phyloP scores from a whole-genome alignment of 2,329 filamentous ascomycete genomes.

The Mollisiaceae sp. region DNA sequence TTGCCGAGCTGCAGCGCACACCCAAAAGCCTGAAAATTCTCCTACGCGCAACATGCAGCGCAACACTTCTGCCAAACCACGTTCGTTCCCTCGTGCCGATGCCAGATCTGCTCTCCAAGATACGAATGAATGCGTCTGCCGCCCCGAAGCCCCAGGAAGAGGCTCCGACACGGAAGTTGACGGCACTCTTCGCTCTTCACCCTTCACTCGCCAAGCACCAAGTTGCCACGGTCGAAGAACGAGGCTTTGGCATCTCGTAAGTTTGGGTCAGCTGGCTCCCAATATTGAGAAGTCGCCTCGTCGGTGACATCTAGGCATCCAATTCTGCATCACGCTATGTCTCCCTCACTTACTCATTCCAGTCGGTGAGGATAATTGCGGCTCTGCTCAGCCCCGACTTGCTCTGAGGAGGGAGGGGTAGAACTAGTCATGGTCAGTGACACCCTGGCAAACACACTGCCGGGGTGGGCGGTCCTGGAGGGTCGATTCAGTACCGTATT shows the following conservation, averaged over 20 bases:
- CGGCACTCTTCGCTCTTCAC: not conserved
- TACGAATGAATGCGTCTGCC: constrained; percentile 18
- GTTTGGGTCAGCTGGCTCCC: constrained; percentile 14
- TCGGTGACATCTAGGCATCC: constrained; percentile 10
- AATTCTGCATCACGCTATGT: not conserved
- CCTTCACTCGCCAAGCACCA: too few relatives aligned
- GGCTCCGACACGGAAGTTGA: not conserved
- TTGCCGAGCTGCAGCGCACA: constrained; percentile 18
- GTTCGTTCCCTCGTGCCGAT: constrained; percentile 3
- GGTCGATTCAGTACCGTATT: constrained; percentile 16
- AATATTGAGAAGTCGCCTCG: not conserved
- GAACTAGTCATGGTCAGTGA: constrained; percentile 15
- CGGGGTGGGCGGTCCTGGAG: constrained; percentile 23
- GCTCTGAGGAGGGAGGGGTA: not conserved
- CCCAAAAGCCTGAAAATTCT: constrained; percentile 13
- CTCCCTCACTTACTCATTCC: constrained; percentile 12
- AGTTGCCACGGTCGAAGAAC: constrained; percentile 5
- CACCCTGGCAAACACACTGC: constrained; percentile 18
- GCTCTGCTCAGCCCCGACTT: constrained; percentile 21
- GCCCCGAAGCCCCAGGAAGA: not conserved
- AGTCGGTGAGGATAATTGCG: constrained; percentile 21
- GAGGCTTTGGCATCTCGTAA: constrained; percentile 13
- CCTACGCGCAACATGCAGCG: not conserved
- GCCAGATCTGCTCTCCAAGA: constrained; percentile 18
- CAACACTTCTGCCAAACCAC: not conserved